These are phyloP conservation scores for Pythium plurisporium DNA, from an alignment of 352 stramenopile species.

Conservation along the genomic window DNA sequence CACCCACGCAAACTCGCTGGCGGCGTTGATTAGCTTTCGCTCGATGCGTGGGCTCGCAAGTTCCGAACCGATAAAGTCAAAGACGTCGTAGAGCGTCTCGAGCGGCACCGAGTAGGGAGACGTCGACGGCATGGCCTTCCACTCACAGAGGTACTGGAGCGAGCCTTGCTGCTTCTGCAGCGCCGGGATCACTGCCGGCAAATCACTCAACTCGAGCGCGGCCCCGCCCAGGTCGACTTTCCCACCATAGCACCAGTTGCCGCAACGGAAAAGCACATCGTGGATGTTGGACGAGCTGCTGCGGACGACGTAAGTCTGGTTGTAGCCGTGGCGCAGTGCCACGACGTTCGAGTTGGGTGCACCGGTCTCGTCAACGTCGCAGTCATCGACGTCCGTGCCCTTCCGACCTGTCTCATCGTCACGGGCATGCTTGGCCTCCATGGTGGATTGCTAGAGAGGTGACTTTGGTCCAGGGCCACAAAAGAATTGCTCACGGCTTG, in stretches of 20 bases:
- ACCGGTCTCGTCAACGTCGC: conserved; percentile 37
- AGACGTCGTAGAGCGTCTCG: conserved; percentile 77
- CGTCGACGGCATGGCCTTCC: conserved; percentile 62
- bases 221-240: conserved; percentile 84
- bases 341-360: conserved; percentile 62
- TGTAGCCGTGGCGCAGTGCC: conserved; percentile 85
- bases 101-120: conserved; percentile 71
- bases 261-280: conserved; percentile 92
- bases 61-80: conserved; percentile 81
- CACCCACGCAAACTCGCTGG: conserved; percentile 87
- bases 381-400: conserved; percentile 23
- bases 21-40: conserved; percentile 83
- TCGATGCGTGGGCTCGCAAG: conserved; percentile 78
- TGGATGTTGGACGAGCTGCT: conserved; percentile 65
- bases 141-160: conserved; percentile 90
- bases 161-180: conserved; percentile 93
- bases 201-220: conserved; percentile 78
- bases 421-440: conserved; percentile 57
- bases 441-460: conserved; percentile 14
- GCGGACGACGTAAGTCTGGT: conserved; percentile 90
- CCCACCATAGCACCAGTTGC: conserved; percentile 94
- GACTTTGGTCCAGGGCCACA: not conserved
- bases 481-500: not conserved
- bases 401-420: conserved; percentile 12
- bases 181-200: conserved; percentile 88